Conservation (phyloP, 345 rosid genomes). For the Eucalyptus curtisii region DNA sequence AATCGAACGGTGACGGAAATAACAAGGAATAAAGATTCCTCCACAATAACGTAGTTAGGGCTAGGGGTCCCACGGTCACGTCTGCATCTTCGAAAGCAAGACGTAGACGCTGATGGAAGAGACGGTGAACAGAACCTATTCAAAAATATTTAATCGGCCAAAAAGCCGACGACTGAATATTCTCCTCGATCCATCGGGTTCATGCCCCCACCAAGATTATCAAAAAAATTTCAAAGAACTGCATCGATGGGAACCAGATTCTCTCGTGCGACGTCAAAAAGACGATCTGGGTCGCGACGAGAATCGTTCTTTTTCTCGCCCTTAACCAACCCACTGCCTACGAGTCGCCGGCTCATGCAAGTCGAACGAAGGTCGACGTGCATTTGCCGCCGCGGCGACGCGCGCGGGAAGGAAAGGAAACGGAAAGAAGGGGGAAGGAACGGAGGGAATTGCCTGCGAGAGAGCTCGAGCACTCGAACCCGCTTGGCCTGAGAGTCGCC, state of each 20-base stretch:
- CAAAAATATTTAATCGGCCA: not conserved
- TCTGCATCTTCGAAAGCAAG: not conserved
- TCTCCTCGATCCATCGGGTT: not conserved
- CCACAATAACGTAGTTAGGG: not conserved
- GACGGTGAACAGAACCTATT: not conserved
- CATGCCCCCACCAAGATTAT: not conserved
- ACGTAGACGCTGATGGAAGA: not conserved
- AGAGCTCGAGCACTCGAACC: slow-evolving; percentile 96
- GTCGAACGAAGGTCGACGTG: not conserved
- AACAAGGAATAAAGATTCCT: not conserved
- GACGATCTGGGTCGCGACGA: too few relatives aligned
- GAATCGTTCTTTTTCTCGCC: too few relatives aligned
- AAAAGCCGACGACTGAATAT: not conserved
- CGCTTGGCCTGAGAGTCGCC: slow-evolving; percentile 91
- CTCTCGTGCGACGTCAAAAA: too few relatives aligned
- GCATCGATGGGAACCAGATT: not conserved
- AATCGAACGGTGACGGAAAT: not conserved
- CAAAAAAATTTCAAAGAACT: not conserved
- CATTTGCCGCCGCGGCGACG: not conserved
- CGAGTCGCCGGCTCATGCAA: too few relatives aligned
- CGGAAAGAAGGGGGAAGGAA: not conserved
- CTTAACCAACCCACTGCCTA: too few relatives aligned
- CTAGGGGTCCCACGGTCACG: not conserved
- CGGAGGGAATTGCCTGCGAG: slow-evolving; percentile 63
- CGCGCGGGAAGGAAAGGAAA: not conserved